Evolutionary conservation across 2,329 filamentous ascomycete genomes (phyloP).

Genomic region (Diaporthe helianthi): DNA sequence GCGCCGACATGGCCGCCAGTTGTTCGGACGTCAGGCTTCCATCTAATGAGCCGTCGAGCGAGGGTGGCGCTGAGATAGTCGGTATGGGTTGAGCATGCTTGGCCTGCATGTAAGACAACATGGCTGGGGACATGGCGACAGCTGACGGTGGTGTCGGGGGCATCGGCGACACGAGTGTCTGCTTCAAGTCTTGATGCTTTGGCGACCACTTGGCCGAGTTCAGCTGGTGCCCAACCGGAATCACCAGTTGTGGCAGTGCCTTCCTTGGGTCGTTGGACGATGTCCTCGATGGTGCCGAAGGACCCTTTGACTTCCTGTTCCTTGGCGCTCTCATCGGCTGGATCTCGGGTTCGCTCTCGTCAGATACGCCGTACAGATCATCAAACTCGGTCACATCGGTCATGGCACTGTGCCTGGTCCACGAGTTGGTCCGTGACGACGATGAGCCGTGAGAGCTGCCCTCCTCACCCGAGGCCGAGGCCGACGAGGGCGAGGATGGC

Average conservation of each 20-base stretch:
- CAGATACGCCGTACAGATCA: slow-evolving; percentile 86
- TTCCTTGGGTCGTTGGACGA: slow-evolving; percentile 45
- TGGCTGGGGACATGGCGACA: slow-evolving; percentile 78
- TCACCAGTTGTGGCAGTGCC: slow-evolving; percentile 58
- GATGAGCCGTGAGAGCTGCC: slow-evolving; percentile 53
- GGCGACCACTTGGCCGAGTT: slow-evolving; percentile 25
- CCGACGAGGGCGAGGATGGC: slow-evolving; percentile 65
- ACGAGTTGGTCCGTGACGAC: slow-evolving; percentile 61
- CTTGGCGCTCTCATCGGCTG: slow-evolving; percentile 52
- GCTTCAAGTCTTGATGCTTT: slow-evolving; percentile 46
- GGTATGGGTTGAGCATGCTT: slow-evolving; percentile 72
- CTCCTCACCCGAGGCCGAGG: slow-evolving; percentile 52
- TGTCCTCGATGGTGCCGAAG: slow-evolving; percentile 35
- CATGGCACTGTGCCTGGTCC: slow-evolving; percentile 68
- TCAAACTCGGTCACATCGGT: slow-evolving; percentile 79
- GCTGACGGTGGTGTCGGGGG: slow-evolving; percentile 69
- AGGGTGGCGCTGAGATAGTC: slow-evolving; percentile 80
- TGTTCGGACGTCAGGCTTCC: slow-evolving; percentile 90
- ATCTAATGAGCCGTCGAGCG: slow-evolving; percentile 89
- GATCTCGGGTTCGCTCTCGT: slow-evolving; percentile 63
- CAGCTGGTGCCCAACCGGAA: slow-evolving; percentile 47
- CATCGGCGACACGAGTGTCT: slow-evolving; percentile 63
- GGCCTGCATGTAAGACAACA: slow-evolving; percentile 72
- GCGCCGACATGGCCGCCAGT: slow-evolving; percentile 81
- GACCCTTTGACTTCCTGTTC: slow-evolving; percentile 43